Evolutionary conservation across 768 basidiomycete species (phyloP), one percentile per base, ranked within the genome.

Genomic region (Amanita polypyramis): DNA sequence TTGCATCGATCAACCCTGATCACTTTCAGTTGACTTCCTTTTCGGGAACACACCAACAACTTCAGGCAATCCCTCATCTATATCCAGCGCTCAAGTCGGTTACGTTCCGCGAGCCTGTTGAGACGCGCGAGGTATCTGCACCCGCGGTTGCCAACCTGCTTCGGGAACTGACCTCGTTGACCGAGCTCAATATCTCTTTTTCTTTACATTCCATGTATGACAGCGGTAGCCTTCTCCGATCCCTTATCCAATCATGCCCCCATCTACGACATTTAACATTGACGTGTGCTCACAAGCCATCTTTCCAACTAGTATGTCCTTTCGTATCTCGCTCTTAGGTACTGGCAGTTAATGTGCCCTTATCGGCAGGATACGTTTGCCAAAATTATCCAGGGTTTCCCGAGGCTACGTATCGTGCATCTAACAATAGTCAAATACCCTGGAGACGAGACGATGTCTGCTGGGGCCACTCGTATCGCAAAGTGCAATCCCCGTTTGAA

Each of bases 161-260:
- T 20, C 69, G 75, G 50, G 71, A 72, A 41, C 56, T 87, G 17
- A 70, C 72, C 15, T 67, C 68, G 4, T 70, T 88, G 20, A 72
- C 67, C 10, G 72, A 77, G 34, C 68, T 88, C 47, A 78, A 73
- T 45, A 74, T 87, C 36, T 67, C 76, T 12, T 87, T 87, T 57
- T 72, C 75, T 33, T 72, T 87, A 43, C 81, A 86, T 56, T 79
- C 79, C 1, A 78, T 79, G 56, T 86, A 86, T 56, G 85, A 88
- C 54, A 80, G 81, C 56, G 80, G 77, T 21, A 79, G 79, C 54
- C 65, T 86, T 49, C 68, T 88, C 29, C 76, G 81, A 38, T 79
- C 80, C 3, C 72, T 88, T 49, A 75, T 78, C 45, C 64, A 76
- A 10, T 73, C 80, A 0, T 86, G 84, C 56, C 84, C 85, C 9